These are phyloP conservation scores for Yamagishiella unicocca DNA, from an alignment of 139 green algal genomes.

Conservation along the genomic window DNA sequence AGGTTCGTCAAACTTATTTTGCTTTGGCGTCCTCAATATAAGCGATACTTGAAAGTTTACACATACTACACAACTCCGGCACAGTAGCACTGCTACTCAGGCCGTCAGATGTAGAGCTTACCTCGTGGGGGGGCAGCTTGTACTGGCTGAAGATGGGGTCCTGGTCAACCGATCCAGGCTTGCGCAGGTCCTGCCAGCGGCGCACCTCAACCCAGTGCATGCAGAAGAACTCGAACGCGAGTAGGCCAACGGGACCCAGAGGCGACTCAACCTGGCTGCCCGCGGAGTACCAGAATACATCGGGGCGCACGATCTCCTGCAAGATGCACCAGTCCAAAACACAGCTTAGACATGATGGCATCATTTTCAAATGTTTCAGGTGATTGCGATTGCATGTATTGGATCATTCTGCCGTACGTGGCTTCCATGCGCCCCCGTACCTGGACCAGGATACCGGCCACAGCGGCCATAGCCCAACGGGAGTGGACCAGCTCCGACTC, in stretches of 20 bases:
- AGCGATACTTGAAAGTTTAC: too few species aligned
- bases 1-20: too few species aligned
- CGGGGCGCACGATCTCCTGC: slow-evolving; percentile 76
- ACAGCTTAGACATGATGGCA: too few species aligned
- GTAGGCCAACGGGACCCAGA: slow-evolving; percentile 82
- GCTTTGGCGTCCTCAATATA: too few species aligned
- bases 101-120: too few species aligned
- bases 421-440: slow-evolving; percentile 52
- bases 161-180: slow-evolving; percentile 84
- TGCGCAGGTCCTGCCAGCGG: slow-evolving; percentile 85
- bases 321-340: slow-evolving; percentile 35
- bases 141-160: slow-evolving; percentile 86
- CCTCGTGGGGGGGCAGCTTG: slow-evolving; percentile 81
- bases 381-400: too few species aligned
- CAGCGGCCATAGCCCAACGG: slow-evolving; percentile 93
- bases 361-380: too few species aligned
- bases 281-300: slow-evolving; percentile 81
- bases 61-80: too few species aligned
- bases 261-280: slow-evolving; percentile 67
- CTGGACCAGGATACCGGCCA: slow-evolving; percentile 89
- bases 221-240: slow-evolving; percentile 87
- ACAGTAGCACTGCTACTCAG: too few species aligned
- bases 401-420: too few species aligned
- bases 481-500: slow-evolving; percentile 81
- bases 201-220: slow-evolving; percentile 87